Percentiles rank a stretch among this genome's conserved stretches.
phyloP scores from a whole-genome alignment of 1,284 basidiomycete species.

The Somion occarium region DNA sequence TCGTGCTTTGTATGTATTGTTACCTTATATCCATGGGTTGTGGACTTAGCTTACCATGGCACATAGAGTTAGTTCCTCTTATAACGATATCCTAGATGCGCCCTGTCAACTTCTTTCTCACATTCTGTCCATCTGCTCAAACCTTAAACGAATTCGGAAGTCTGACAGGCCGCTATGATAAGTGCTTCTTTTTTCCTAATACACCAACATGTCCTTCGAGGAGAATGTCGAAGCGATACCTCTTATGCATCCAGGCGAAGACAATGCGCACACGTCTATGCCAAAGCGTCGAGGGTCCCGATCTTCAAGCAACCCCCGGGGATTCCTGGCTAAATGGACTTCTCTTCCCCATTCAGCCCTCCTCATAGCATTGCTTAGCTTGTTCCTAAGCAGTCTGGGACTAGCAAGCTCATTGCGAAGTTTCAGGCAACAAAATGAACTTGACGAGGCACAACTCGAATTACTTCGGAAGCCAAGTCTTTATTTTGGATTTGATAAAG shows the following conservation, averaged over 20 bases:
- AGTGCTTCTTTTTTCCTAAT: background rate
- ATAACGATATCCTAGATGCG: too few relatives aligned
- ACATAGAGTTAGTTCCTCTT: too few relatives aligned
- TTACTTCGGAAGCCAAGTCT: slow-evolving; percentile 16
- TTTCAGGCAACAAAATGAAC: background rate
- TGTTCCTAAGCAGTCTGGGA: slow-evolving; percentile 7
- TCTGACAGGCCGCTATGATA: too few relatives aligned
- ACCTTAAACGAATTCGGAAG: background rate
- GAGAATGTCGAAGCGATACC: slow-evolving; percentile 8
- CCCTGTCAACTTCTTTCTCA: too few relatives aligned
- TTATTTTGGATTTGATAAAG: slow-evolving; percentile 20
- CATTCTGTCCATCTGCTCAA: too few relatives aligned
- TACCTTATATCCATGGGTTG: background rate
- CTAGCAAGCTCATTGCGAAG: background rate
- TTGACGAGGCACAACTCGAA: slow-evolving; percentile 2
- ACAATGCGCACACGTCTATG: slow-evolving; percentile 2
- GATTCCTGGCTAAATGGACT: background rate
- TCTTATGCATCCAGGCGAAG: slow-evolving; percentile 9
- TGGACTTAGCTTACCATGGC: background rate
- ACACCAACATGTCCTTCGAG: background rate
- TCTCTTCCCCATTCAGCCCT: slow-evolving; percentile 7
- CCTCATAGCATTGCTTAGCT: slow-evolving; percentile 12
- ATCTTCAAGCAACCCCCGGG: slow-evolving; percentile 2
- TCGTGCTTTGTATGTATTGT: background rate
- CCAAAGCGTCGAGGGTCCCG: slow-evolving; percentile 1